Conservation (phyloP, 2,329 filamentous ascomycete genomes). For the Ophioceras dolichostomum region DNA sequence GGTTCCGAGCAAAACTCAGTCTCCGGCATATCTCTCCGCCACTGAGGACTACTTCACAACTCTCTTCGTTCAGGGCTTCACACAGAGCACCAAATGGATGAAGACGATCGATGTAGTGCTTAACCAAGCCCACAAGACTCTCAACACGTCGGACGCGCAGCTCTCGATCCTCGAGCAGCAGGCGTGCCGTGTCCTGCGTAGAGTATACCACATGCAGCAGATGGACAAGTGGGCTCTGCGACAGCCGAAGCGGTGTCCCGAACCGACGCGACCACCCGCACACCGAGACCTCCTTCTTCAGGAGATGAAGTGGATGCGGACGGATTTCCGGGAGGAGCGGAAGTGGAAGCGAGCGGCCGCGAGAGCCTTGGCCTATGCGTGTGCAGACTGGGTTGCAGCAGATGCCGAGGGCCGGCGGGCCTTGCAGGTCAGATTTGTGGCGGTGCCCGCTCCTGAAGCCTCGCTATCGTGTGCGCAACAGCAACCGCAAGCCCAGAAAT, state of each 20-base stretch:
- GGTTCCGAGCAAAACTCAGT: slow-evolving; percentile 38
- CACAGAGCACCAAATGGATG: slow-evolving; percentile 44
- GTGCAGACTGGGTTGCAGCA: slow-evolving; percentile 67
- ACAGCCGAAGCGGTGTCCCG: slow-evolving; percentile 73
- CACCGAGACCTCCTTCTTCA: slow-evolving; percentile 81
- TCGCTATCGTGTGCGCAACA: slow-evolving; percentile 17
- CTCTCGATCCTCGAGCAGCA: slow-evolving; percentile 77
- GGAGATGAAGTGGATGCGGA: slow-evolving; percentile 97
- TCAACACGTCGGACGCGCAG: slow-evolving; percentile 75
- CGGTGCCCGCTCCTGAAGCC: no score
- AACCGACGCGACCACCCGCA: slow-evolving; percentile 63
- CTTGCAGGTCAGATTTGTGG: slow-evolving; percentile 66
- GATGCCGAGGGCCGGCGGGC: slow-evolving; percentile 47
- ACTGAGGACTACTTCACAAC: slow-evolving; percentile 57
- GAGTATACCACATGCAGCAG: slow-evolving; percentile 85
- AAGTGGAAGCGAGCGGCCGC: slow-evolving; percentile 86
- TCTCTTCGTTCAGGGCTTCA: slow-evolving; percentile 46
- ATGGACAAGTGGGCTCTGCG: slow-evolving; percentile 86
- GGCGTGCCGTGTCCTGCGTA: slow-evolving; percentile 72
- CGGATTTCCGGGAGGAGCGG: slow-evolving; percentile 84
- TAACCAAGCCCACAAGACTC: slow-evolving; percentile 74
- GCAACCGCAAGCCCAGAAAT: slow-evolving; percentile 12
- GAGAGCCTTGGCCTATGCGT: slow-evolving; percentile 68
- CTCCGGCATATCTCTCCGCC: slow-evolving; percentile 30
- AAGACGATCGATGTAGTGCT: slow-evolving; percentile 60